Evolutionary conservation across 805 yeast genomes (phyloP).

Genomic region (Starmerella bombi): DNA sequence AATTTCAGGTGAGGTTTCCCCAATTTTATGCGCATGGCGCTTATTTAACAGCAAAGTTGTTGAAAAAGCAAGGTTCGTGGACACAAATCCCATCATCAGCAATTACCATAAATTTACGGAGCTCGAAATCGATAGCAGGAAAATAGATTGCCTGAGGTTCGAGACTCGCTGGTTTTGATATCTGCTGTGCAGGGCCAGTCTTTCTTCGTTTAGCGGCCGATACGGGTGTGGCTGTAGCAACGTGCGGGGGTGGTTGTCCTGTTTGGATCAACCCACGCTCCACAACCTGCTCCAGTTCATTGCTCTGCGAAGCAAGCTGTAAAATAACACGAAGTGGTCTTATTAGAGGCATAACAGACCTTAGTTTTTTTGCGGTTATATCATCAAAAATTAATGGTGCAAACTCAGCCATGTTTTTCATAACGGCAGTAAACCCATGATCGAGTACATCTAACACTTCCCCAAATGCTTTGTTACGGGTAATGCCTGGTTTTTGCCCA

Average conservation of each 20-base stretch:
- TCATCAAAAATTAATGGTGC: slow-evolving; percentile 13
- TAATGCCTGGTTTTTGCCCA: neutral
- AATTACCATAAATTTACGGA: slow-evolving; percentile 6
- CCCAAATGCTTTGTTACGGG: neutral
- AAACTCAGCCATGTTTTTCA: neutral
- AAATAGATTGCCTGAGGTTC: neutral
- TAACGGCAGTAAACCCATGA: slow-evolving; percentile 1
- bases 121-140: slow-evolving; percentile 1
- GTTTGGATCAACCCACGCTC: slow-evolving; percentile 1
- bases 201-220: neutral
- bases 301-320: neutral
- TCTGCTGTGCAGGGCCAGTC: too few species aligned
- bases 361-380: neutral
- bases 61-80: slow-evolving; percentile 4
- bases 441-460: slow-evolving; percentile 7
- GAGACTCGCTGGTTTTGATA: too few species aligned
- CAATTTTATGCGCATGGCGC: too few species aligned
- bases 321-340: slow-evolving; percentile 7
- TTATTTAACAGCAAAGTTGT: too few species aligned
- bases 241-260: too few species aligned
- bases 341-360: slow-evolving; percentile 1
- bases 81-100: slow-evolving; percentile 1
- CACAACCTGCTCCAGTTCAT: slow-evolving; percentile 2
- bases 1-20: too few species aligned
- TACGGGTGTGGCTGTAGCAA: neutral